Percentiles rank a stretch among this genome's conserved stretches.
These are phyloP conservation scores for Hamamelis virginiana DNA, from an alignment of 164 flowering plant genomes.

Conservation along the genomic window DNA sequence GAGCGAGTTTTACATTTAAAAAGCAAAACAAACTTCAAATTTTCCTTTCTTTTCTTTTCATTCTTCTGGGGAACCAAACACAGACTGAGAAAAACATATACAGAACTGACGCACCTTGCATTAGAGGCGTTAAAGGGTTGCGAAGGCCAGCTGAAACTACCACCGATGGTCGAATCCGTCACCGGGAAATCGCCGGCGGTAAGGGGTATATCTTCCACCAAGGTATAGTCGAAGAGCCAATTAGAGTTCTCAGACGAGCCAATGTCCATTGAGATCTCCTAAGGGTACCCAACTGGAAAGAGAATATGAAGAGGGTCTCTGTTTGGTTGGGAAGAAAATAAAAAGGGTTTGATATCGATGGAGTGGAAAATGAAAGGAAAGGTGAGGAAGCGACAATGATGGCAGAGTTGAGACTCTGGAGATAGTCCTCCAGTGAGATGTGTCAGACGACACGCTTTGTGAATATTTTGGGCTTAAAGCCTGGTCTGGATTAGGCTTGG, in stretches of 20 bases:
- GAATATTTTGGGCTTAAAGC: too few relatives aligned
- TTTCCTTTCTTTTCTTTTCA: neutral
- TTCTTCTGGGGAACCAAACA: neutral
- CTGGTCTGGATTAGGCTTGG: too few relatives aligned
- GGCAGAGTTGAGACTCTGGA: neutral
- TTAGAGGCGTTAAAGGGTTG: slow-evolving; percentile 14
- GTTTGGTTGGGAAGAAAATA: slow-evolving; percentile 4
- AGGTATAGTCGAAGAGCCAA: slow-evolving; percentile 26
- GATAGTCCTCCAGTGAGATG: too few relatives aligned
- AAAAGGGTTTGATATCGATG: neutral
- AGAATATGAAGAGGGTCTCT: neutral
- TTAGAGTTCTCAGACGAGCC: slow-evolving; percentile 17
- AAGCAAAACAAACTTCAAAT: neutral
- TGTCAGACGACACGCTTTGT: too few relatives aligned
- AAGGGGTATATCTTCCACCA: slow-evolving; percentile 15
- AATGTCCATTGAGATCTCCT: slow-evolving; percentile 14
- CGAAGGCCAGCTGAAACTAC: slow-evolving; percentile 19
- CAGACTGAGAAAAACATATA: neutral
- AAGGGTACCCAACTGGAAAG: neutral
- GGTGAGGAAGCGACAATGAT: neutral
- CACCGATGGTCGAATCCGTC: neutral
- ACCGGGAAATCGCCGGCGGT: slow-evolving; percentile 1
- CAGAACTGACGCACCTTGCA: slow-evolving; percentile 8
- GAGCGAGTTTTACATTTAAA: too few relatives aligned
- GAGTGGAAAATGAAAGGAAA: neutral